Evolutionary conservation across 257 asterid species (phyloP).

Genomic region (Fraxinus anomala): DNA sequence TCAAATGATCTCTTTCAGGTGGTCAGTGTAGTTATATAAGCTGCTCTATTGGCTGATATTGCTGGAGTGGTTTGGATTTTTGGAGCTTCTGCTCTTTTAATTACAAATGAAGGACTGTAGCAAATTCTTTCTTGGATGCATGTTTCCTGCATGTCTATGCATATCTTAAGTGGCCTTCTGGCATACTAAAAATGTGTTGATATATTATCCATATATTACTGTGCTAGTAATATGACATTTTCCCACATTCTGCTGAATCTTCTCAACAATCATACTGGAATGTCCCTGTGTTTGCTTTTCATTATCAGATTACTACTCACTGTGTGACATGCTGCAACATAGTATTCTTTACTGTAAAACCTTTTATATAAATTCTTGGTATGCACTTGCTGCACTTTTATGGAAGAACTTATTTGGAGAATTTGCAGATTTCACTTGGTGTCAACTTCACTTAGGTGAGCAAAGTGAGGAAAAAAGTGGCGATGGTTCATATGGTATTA

Average conservation of each 20-base stretch:
- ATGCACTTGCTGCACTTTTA: constrained; percentile 15
- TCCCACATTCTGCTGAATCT: neutral
- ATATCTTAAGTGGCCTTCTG: neutral
- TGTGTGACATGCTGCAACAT: neutral
- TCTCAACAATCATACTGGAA: neutral
- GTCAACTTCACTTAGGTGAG: constrained; percentile 43
- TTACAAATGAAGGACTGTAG: neutral
- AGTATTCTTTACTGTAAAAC: neutral
- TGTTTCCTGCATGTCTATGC: neutral
- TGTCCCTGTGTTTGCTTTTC: neutral
- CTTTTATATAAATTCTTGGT: neutral
- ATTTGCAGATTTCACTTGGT: constrained; percentile 50
- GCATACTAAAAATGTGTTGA: neutral
- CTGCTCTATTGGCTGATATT: constrained; percentile 1
- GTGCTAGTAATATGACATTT: neutral
- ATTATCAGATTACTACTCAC: constrained; percentile 1
- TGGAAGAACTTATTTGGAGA: constrained; percentile 19
- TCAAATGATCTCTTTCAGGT: constrained; percentile 7
- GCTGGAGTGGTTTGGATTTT: constrained; percentile 3
- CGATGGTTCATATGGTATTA: constrained; percentile 28
- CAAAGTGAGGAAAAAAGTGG: constrained; percentile 36
- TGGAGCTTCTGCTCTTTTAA: constrained; percentile 7
- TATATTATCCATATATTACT: neutral
- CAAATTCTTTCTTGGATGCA: constrained; percentile 19
- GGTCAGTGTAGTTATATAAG: constrained; percentile 16